phyloP scores from a whole-genome alignment of 176 grass and related monocot genomes.

The Hyparrhenia diplandra region DNA sequence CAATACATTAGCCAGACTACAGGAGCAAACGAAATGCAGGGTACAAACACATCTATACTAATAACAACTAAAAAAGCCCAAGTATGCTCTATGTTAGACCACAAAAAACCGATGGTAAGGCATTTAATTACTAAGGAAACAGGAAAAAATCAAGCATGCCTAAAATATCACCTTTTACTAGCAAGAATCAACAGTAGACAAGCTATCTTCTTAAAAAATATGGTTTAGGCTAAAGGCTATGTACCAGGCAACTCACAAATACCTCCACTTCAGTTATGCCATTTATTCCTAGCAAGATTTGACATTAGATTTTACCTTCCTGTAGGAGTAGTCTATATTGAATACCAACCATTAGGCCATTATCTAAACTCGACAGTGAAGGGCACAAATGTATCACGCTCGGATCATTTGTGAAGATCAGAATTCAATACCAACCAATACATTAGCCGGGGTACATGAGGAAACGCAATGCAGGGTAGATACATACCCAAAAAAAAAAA shows the following conservation, averaged over 20 bases:
- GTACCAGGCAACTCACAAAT: not conserved
- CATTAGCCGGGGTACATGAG: not conserved
- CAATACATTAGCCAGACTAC: not conserved
- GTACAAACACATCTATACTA: not conserved
- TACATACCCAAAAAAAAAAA: no score
- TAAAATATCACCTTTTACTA: not conserved
- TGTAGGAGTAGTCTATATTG: not conserved
- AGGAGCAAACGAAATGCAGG: not conserved
- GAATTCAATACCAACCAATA: not conserved
- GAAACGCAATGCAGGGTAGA: not conserved
- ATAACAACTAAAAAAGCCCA: not conserved
- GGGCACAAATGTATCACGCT: not conserved
- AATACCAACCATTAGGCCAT: not conserved
- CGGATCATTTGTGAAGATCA: not conserved
- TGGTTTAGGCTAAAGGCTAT: not conserved
- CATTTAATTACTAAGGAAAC: not conserved
- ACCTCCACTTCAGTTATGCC: not conserved
- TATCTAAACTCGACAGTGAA: not conserved
- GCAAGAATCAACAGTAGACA: not conserved
- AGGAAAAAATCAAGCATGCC: not conserved
- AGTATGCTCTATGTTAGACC: not conserved
- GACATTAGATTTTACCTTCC: not conserved
- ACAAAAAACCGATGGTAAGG: not conserved
- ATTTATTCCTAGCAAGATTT: not conserved
- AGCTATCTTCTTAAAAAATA: not conserved